These are phyloP conservation scores for Melanogaster broomeanus DNA, from an alignment of 768 basidiomycete genomes.

Conservation along the genomic window DNA sequence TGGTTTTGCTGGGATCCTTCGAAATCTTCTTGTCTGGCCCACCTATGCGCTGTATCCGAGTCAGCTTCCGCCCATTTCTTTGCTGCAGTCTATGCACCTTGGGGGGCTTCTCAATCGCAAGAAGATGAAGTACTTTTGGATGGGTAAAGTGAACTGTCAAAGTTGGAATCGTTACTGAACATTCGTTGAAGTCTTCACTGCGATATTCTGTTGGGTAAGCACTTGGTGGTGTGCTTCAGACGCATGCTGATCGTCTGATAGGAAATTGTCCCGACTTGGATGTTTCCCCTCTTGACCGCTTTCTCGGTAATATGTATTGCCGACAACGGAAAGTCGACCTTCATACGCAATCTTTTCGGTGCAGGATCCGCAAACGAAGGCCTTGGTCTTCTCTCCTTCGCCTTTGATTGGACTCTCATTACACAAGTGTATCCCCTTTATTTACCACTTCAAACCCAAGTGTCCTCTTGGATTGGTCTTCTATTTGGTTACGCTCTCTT, in stretches of 20 bases:
- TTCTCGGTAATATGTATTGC: constrained; percentile 50
- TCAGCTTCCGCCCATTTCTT: constrained; percentile 52
- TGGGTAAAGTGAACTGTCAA: constrained; percentile 33
- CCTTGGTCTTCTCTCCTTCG: constrained; percentile 48
- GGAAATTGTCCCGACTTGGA: constrained; percentile 15
- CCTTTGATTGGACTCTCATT: constrained; percentile 54
- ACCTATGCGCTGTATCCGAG: constrained; percentile 56
- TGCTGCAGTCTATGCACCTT: constrained; percentile 56
- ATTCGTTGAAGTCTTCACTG: constrained; percentile 35
- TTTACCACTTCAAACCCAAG: constrained; percentile 56
- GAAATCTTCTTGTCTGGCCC: constrained; percentile 51
- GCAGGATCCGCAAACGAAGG: constrained; percentile 54
- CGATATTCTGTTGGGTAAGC: constrained; percentile 50
- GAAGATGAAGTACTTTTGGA: constrained; percentile 56
- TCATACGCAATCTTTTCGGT: constrained; percentile 43
- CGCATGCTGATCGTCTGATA: not conserved
- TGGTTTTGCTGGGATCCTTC: constrained; percentile 41
- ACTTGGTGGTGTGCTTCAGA: not conserved
- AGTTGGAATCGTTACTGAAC: not conserved
- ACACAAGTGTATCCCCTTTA: constrained; percentile 55
- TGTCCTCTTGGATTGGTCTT: constrained; percentile 16
- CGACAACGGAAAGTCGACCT: constrained; percentile 46
- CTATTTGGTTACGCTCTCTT: constrained; percentile 25
- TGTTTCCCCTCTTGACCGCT: constrained; percentile 43
- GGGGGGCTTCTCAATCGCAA: constrained; percentile 50